Percentiles rank a stretch among this genome's conserved stretches.
These are phyloP conservation scores for Saccharum hybrid DNA, from an alignment of 202 grass and related monocot species.

Conservation along the genomic window DNA sequence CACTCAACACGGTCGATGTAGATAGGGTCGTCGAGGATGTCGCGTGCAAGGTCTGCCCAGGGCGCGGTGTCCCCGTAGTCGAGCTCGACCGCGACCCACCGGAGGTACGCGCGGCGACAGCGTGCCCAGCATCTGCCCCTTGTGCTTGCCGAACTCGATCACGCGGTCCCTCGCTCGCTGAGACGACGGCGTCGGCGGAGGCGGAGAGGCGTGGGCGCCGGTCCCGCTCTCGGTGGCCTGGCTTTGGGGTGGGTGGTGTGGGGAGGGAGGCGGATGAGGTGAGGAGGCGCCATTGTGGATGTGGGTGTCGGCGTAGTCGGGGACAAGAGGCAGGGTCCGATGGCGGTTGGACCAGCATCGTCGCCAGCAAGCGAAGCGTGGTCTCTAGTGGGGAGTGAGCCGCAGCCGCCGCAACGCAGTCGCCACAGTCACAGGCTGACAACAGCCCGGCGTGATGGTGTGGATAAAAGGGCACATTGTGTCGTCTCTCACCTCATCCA, in stretches of 20 bases:
- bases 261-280: not conserved
- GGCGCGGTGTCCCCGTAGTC: conserved; percentile 53
- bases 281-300: not conserved
- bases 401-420: not conserved
- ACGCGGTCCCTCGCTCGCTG: conserved; percentile 57
- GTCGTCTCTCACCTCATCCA: not conserved
- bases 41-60: conserved; percentile 62
- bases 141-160: conserved; percentile 74
- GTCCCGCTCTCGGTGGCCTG: not conserved
- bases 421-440: not conserved
- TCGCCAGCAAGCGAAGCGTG: not conserved
- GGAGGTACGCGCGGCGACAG: conserved; percentile 79
- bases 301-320: not conserved
- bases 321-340: not conserved
- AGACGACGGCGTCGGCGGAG: not conserved
- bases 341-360: conserved; percentile 33
- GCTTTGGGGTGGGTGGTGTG: not conserved
- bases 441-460: not conserved
- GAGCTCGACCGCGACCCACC: conserved; percentile 61
- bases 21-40: conserved; percentile 66
- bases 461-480: not conserved
- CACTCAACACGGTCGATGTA: conserved; percentile 83
- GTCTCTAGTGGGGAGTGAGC: not conserved
- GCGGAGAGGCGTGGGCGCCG: not conserved
- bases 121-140: conserved; percentile 76